phyloP scores from a whole-genome alignment of 768 basidiomycete species.

The Rhodotorula babjevae region DNA sequence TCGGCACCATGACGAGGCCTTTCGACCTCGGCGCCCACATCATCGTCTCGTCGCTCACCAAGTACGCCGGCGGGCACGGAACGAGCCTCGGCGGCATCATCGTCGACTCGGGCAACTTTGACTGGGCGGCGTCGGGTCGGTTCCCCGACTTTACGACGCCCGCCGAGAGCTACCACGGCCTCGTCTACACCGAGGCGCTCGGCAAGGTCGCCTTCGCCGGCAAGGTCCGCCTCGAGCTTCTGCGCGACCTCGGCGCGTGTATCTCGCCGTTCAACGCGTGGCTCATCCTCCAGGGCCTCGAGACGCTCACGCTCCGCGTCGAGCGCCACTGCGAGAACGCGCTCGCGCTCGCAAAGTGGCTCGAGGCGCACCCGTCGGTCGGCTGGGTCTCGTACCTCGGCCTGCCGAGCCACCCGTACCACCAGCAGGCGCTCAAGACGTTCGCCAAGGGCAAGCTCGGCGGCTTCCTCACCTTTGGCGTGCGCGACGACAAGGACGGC shows the following conservation, averaged over 20 bases:
- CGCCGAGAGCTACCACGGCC: constrained; percentile 68
- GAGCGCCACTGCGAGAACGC: constrained; percentile 70
- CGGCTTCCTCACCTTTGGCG: constrained; percentile 68
- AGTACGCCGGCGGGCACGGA: constrained; percentile 51
- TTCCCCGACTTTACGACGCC: constrained; percentile 66
- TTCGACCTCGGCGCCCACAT: constrained; percentile 75
- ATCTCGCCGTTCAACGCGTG: constrained; percentile 10
- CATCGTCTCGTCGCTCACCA: constrained; percentile 72
- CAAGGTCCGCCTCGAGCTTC: constrained; percentile 58
- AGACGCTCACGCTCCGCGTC: constrained; percentile 67
- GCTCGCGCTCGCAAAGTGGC: constrained; percentile 62
- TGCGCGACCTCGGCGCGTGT: constrained; percentile 26
- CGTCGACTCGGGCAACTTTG: constrained; percentile 71
- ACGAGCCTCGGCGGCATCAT: constrained; percentile 73
- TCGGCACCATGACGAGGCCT: constrained; percentile 54
- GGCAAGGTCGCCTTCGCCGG: constrained; percentile 62
- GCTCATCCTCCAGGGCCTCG: constrained; percentile 51
- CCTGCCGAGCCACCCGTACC: constrained; percentile 58
- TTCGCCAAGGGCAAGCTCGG: constrained; percentile 51
- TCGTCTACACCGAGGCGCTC: constrained; percentile 63
- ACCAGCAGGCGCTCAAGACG: constrained; percentile 55
- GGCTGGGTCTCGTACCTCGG: constrained; percentile 74
- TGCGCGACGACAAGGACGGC: constrained; percentile 4
- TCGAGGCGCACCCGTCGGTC: constrained; percentile 62
- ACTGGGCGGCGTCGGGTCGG: constrained; percentile 56